These are phyloP conservation scores for Leccinum uliginosum DNA, from an alignment of 768 basidiomycete genomes.

Conservation along the genomic window DNA sequence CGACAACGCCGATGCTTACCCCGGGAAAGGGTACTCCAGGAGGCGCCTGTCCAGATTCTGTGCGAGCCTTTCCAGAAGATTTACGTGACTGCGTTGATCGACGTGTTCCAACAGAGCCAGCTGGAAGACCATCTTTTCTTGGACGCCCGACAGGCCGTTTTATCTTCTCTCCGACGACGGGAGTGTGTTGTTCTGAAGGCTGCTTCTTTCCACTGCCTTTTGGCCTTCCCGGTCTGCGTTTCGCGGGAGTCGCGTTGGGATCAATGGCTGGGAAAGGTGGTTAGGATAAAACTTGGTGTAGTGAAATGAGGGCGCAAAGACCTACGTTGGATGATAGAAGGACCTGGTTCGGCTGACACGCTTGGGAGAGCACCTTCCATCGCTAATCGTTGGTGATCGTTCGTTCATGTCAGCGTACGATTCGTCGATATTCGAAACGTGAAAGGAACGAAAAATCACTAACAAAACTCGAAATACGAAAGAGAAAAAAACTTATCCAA, in stretches of 20 bases:
- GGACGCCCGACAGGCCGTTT: slow-evolving; percentile 81
- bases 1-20: slow-evolving; percentile 11
- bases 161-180: slow-evolving; percentile 45
- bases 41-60: slow-evolving; percentile 19
- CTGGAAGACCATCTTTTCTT: slow-evolving; percentile 76
- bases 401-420: slow-evolving; percentile 23
- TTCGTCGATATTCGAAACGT: slow-evolving; percentile 18
- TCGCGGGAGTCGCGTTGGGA: slow-evolving; percentile 36
- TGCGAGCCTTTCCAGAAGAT: slow-evolving; percentile 28
- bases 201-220: slow-evolving; percentile 78
- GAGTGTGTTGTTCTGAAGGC: slow-evolving; percentile 32
- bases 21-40: slow-evolving; percentile 31
- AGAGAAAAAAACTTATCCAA: slow-evolving; percentile 32
- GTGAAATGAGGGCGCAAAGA: neutral
- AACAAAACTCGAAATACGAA: slow-evolving; percentile 33
- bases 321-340: slow-evolving; percentile 27
- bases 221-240: slow-evolving; percentile 72
- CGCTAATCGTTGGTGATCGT: slow-evolving; percentile 12
- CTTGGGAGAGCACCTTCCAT: slow-evolving; percentile 27
- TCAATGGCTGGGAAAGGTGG: slow-evolving; percentile 18
- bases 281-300: slow-evolving; percentile 5
- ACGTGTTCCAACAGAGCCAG: slow-evolving; percentile 57
- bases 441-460: slow-evolving; percentile 24
- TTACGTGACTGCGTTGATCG: slow-evolving; percentile 41
- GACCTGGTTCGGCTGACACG: slow-evolving; percentile 24